These are phyloP conservation scores for Cajanus cajan DNA, from an alignment of 306 rosid genomes.

Conservation along the genomic window DNA sequence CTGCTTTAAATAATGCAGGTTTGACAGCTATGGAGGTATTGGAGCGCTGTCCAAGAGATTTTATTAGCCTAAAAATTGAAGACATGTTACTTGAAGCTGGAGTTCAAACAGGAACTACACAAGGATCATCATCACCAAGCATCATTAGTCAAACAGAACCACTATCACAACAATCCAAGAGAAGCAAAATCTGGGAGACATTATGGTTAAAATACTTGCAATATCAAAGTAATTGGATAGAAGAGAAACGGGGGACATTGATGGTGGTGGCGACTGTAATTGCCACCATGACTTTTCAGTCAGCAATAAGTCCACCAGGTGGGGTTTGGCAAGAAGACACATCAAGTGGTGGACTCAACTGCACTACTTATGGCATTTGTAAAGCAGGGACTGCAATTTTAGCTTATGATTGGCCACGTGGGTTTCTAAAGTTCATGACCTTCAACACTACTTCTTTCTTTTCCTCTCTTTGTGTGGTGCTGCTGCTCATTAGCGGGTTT, in stretches of 20 bases:
- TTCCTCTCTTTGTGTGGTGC: slow-evolving; percentile 28
- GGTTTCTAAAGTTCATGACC: background rate
- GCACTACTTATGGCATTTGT: background rate
- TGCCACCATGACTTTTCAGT: slow-evolving; percentile 28
- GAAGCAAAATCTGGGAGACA: background rate
- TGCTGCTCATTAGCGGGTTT: slow-evolving; percentile 31
- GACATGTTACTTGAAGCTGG: background rate
- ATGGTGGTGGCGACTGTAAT: slow-evolving; percentile 39
- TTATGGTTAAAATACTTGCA: background rate
- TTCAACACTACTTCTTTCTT: slow-evolving; percentile 30
- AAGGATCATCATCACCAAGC: background rate
- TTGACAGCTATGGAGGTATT: slow-evolving; percentile 7
- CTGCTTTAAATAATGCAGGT: background rate
- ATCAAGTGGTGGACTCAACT: background rate
- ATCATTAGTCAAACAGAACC: background rate
- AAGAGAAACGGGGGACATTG: background rate
- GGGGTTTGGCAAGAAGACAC: slow-evolving; percentile 35
- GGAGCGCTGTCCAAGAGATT: slow-evolving; percentile 18
- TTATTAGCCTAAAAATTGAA: background rate
- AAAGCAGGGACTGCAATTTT: slow-evolving; percentile 31
- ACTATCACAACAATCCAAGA: background rate
- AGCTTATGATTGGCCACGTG: background rate
- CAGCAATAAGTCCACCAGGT: slow-evolving; percentile 28
- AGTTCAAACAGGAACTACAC: background rate
- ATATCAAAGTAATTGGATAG: slow-evolving; percentile 21